These are phyloP conservation scores for Neurospora sp. DNA, from an alignment of 495 filamentous ascomycete genomes.

Conservation along the genomic window DNA sequence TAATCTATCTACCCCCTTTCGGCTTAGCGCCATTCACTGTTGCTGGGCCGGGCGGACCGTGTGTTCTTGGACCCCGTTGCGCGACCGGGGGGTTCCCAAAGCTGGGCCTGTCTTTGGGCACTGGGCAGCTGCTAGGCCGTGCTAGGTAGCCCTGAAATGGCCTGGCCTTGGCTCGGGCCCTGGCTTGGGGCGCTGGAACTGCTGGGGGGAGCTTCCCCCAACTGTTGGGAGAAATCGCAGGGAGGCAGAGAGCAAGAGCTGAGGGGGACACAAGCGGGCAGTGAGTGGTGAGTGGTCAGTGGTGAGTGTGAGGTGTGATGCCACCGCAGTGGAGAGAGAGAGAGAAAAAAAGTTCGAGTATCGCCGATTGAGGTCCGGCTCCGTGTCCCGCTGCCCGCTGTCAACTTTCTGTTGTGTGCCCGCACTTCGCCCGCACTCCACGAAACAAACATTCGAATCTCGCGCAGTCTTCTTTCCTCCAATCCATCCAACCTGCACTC, in stretches of 20 bases:
- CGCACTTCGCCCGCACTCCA: neutral
- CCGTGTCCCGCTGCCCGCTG: slow-evolving; percentile 1
- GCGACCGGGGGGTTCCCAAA: neutral
- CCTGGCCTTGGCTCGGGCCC: neutral
- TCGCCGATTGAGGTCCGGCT: slow-evolving; percentile 24
- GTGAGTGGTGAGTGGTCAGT: neutral
- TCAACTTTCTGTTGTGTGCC: neutral
- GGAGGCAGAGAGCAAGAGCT: neutral
- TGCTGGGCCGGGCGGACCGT: neutral
- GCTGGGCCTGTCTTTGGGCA: neutral
- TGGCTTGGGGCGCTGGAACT: neutral
- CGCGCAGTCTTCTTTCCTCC: neutral
- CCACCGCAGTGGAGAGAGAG: neutral
- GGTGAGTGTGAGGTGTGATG: neutral
- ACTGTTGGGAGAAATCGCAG: neutral
- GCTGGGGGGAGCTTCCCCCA: neutral
- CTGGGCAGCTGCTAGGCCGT: neutral
- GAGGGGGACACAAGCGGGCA: neutral
- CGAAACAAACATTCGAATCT: neutral
- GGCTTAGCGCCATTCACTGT: neutral
- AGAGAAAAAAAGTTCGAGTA: slow-evolving; percentile 14
- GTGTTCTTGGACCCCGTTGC: neutral
- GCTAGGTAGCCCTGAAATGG: neutral
- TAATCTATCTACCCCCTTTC: neutral
- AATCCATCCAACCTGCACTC: neutral